Evolutionary conservation across 345 rosid genomes (phyloP), one percentile per base, ranked within the genome.

Genomic region (Arabidopsis arenosa): DNA sequence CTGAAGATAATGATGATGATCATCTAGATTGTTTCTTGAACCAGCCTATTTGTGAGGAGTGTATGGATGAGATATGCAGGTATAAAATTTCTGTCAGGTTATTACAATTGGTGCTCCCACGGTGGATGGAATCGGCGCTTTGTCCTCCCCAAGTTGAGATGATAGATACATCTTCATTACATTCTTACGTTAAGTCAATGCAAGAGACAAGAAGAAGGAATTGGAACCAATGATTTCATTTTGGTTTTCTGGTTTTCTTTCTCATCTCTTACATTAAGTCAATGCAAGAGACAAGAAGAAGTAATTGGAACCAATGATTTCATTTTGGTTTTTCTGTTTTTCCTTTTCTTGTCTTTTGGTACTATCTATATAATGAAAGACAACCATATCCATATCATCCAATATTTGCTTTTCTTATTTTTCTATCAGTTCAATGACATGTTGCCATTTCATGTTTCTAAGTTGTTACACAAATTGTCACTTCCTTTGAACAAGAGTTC

Each of bases 101-200:
- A 12, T 26, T 13, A 43, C 53, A 63, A 4, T 4, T 63, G 0
- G 67, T 63, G 37, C 37, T 26, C 23, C 37, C 37, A 26, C 67
- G 21, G 52, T 63, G 52, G 67, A 41, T 41, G 67, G 52, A 62
- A 2, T 41, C 4, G 4, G 7, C 43, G 37, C 67, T 52, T 26
- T 13, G 52, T 43, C 67, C 37, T 63, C 67, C 67, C 4, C 39
- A 26, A 13, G 11, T 10, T 44, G 39, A 63, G 26, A 9, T 26
- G 21, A 26, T 43, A 1, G 8, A 43, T 43, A 28, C 53, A 43
- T 4, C 13, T 41, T 41, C 67, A 43, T 1, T 43, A 13, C 1
- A 26, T 2, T 2, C 67, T 43, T 4, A 5, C 37, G 5, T 41
- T 9, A 4, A 13, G 26, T 4, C 13, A 26, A 18, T 37, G 32